Percentiles rank a stretch among this genome's conserved stretches.
phyloP scores from a whole-genome alignment of 2,329 filamentous ascomycete genomes.

The Neurospora sp. region DNA sequence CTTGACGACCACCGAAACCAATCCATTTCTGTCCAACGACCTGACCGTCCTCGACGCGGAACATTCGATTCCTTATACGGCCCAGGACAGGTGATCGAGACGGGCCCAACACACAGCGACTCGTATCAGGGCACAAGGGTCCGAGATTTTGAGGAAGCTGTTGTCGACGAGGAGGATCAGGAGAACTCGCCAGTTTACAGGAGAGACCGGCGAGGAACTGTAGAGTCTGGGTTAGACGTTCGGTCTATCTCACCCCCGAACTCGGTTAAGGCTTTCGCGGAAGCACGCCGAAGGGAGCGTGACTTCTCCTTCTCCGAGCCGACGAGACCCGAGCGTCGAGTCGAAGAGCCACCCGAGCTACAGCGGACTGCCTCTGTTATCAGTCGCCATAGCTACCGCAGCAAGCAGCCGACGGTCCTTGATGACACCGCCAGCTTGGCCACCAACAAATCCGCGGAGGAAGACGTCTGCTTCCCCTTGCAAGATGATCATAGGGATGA shows the following conservation, averaged over 20 bases:
- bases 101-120: slow-evolving; percentile 27
- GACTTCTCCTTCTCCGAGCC: slow-evolving; percentile 48
- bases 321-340: slow-evolving; percentile 20
- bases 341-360: slow-evolving; percentile 44
- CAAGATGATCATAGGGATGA: slow-evolving; percentile 57
- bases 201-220: slow-evolving; percentile 43
- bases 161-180: slow-evolving; percentile 63
- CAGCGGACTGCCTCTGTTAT: slow-evolving; percentile 62
- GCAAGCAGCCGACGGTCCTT: slow-evolving; percentile 49
- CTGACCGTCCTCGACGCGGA: slow-evolving; percentile 54
- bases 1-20: slow-evolving; percentile 81
- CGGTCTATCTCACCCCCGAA: slow-evolving; percentile 83
- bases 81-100: slow-evolving; percentile 33
- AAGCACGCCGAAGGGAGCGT: slow-evolving; percentile 75
- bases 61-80: slow-evolving; percentile 64
- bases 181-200: slow-evolving; percentile 32
- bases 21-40: slow-evolving; percentile 46
- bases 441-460: slow-evolving; percentile 64
- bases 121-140: slow-evolving; percentile 33
- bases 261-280: slow-evolving; percentile 94
- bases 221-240: slow-evolving; percentile 46
- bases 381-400: slow-evolving; percentile 50
- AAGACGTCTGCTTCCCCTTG: slow-evolving; percentile 84
- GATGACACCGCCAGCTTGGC: slow-evolving; percentile 52
- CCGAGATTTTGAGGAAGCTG: slow-evolving; percentile 79